These are phyloP conservation scores for Candida schatavii DNA, from an alignment of 805 yeast species.

Conservation along the genomic window DNA sequence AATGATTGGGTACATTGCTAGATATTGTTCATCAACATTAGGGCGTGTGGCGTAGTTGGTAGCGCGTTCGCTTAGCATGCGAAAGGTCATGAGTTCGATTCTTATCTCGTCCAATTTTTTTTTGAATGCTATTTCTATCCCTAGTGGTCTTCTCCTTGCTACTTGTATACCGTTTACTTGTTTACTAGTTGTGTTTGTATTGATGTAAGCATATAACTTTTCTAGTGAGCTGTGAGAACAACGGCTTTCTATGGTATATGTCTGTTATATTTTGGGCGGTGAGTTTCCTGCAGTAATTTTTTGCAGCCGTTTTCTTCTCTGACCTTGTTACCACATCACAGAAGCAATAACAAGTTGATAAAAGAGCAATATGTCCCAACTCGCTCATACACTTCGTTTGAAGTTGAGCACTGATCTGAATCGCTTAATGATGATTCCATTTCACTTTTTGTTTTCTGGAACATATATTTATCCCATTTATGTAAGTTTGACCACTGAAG, in stretches of 20 bases:
- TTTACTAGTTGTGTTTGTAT: no score
- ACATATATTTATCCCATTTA: conserved; percentile 3
- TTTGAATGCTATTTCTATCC: no score
- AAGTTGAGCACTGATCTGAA: not conserved
- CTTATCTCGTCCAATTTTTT: conserved; percentile 39
- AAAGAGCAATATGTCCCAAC: not conserved
- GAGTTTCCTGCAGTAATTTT: no score
- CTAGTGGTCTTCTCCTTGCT: no score
- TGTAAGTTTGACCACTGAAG: not conserved
- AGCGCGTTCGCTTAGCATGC: conserved; percentile 44
- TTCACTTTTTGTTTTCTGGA: conserved; percentile 1
- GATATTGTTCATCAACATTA: conserved; percentile 50
- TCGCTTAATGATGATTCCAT: not conserved
- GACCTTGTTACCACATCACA: no score
- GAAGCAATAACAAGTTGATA: no score
- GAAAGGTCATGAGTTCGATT: conserved; percentile 49
- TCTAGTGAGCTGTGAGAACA: no score
- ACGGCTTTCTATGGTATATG: no score
- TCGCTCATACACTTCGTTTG: not conserved
- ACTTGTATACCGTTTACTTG: not conserved
- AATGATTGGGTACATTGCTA: no score
- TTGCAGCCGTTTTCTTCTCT: no score
- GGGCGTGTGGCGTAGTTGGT: conserved; percentile 51
- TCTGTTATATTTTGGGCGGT: no score
- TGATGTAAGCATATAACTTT: no score